Conservation (phyloP, 306 rosid genomes). For the Quercus ilex region DNA sequence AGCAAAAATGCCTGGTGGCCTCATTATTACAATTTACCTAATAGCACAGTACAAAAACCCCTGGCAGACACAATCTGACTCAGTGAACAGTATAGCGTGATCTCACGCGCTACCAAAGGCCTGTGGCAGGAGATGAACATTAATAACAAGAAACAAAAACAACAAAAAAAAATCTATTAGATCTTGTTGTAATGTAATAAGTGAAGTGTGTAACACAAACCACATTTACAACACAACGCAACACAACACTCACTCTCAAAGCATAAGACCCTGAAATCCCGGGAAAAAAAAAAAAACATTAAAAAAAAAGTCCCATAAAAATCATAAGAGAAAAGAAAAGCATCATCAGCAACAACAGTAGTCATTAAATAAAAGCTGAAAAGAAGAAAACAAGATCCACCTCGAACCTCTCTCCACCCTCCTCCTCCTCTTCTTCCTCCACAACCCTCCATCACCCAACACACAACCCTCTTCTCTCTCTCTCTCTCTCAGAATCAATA, state of each 20-base stretch:
- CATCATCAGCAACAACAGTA: slow-evolving; percentile 26
- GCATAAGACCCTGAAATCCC: slow-evolving; percentile 46
- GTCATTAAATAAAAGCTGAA: slow-evolving; percentile 41
- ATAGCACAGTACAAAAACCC: too few relatives aligned
- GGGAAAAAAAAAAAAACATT: slow-evolving; percentile 23
- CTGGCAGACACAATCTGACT: not conserved
- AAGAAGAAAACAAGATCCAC: slow-evolving; percentile 82
- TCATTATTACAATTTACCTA: too few relatives aligned
- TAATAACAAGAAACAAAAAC: not conserved
- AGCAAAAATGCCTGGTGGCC: too few relatives aligned
- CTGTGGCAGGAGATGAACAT: too few relatives aligned
- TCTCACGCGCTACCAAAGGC: not conserved
- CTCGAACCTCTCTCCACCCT: slow-evolving; percentile 79
- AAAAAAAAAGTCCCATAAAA: slow-evolving; percentile 24
- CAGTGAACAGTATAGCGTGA: not conserved
- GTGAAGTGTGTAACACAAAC: too few relatives aligned
- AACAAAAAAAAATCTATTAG: not conserved
- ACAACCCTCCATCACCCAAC: not conserved
- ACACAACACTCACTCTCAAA: slow-evolving; percentile 33
- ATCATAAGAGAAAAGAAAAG: slow-evolving; percentile 18
- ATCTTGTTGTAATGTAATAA: not conserved
- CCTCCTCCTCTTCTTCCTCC: slow-evolving; percentile 4
- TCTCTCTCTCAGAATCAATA: not conserved
- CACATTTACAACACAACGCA: too few relatives aligned
- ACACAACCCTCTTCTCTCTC: not conserved